Base-by-base conservation (phyloP, 305 asterid genomes). In the Fraxinus sp. region DNA sequence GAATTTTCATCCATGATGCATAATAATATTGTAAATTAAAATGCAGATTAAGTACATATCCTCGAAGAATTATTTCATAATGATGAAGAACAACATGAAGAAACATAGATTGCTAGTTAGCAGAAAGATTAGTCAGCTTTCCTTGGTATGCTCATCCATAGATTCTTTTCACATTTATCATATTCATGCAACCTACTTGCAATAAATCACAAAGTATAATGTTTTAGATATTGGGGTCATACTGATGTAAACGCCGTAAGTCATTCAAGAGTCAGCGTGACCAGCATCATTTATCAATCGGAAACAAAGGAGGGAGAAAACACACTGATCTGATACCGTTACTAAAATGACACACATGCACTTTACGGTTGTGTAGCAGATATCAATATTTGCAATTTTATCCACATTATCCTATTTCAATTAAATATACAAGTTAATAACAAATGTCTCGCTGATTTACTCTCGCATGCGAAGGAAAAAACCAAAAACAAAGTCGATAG, bases 401-500 rank as follows among this genome's bases (percentile, higher is more conserved):
- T 86, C 57, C 80, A 83, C 41, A 16, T 44, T 28, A 80, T 76
- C 16, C 41, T 37, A 41, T 72, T 73, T 73, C 79, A 22, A 73
- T 13, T 72, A 66, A 66, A 24, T 66, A 35, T 86, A 72, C 66
- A 68, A 39, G 76, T 81, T 64, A 28, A 46, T 41, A 46, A 18
- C 33, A 77, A 80, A 44, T 78, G 22, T 75, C 39, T 36, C 62
- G 32, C 74, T 72, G 36, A 79, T 41, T 80, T 59, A 30, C 30
- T 5, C 32, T 64, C 5, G 57, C 79, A 37, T 35, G 76, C 79
- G 35, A 82, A 76, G 52, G 74, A 80, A 74, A 39, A 28, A 39
- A 68, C 78, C 82, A 77, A 35, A 83, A 74, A 33, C 57, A 44
- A 55, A 62, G 82, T 16, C 24, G 84, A 70, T 83, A 75, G 85